Percentiles rank a stretch among this genome's conserved stretches.
Evolutionary conservation across 2,329 filamentous ascomycete species (phyloP).

Genomic region (Aspergillus candidus): DNA sequence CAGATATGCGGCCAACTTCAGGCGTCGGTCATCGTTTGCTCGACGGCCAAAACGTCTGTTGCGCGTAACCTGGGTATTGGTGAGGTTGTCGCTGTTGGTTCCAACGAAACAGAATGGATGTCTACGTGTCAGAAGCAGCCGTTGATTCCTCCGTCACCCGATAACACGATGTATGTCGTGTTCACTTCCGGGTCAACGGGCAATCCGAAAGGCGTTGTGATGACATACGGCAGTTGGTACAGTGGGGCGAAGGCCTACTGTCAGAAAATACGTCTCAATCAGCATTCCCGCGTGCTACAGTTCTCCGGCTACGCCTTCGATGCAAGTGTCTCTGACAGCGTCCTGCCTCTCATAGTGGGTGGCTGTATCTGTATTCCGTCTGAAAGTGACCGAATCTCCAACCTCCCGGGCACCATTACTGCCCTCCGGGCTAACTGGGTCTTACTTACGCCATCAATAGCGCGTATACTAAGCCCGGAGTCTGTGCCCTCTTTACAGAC

Average conservation of each 20-base stretch:
- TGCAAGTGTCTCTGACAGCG: constrained; percentile 31
- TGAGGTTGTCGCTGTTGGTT: too few relatives aligned
- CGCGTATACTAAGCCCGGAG: constrained; percentile 23
- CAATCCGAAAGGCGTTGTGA: constrained; percentile 38
- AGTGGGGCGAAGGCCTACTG: too few relatives aligned
- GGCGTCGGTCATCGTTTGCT: too few relatives aligned
- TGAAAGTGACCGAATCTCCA: constrained; percentile 36
- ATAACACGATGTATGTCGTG: too few relatives aligned
- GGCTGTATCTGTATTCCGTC: constrained; percentile 41
- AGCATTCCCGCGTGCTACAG: constrained; percentile 46
- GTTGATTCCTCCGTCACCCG: too few relatives aligned
- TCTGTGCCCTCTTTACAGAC: neutral
- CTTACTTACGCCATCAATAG: constrained; percentile 53
- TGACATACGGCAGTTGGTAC: too few relatives aligned
- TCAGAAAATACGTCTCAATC: too few relatives aligned
- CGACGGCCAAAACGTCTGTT: too few relatives aligned
- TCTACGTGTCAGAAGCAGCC: too few relatives aligned
- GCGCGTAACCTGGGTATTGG: too few relatives aligned
- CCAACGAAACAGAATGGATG: too few relatives aligned
- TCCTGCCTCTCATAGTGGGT: constrained; percentile 28
- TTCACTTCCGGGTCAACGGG: constrained; percentile 43
- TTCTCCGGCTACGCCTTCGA: constrained; percentile 46
- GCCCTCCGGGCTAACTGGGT: constrained; percentile 45
- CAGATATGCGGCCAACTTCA: too few relatives aligned
- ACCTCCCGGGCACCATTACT: constrained; percentile 40